Base-by-base conservation (phyloP, 768 basidiomycete genomes). In the Daedaleopsis sinensis region DNA sequence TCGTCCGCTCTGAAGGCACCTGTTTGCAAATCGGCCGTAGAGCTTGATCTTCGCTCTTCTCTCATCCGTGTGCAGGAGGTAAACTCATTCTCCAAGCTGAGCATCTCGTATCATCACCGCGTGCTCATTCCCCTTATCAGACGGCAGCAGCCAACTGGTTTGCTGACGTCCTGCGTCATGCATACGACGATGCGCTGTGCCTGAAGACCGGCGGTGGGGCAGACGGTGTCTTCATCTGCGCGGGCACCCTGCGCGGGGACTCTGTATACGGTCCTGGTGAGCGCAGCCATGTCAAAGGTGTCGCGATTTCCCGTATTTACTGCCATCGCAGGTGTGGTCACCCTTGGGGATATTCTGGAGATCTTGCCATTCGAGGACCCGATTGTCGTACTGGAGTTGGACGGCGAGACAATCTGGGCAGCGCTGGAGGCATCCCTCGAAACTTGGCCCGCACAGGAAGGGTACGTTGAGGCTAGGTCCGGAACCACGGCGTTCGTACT, bases 311-410 rank as follows among this genome's bases (percentile, higher is more conserved):
- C n/a, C 15, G 15, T 10, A 8, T 47, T 35, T 46, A 7, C 8
- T 13, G 5, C 49, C 8, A 53, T 8, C 42, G 19, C 38, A 90
- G 91, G 94, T 0, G 71, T 81, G 35, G 77, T 97, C 54, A 94
- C 88, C 5, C 78, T 97, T 1, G 93, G 94, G 0, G 89, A 97
- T 70, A 89, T 96, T 57, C 69, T 95, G 42, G 94, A 95, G 70
- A 94, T 96, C 19, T 74, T 96, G 32, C 94, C 94, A 0, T 96
- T 94, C 61, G 89, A 91, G 57, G 94, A 96, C 67, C 88, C 93
- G 2, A 77, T 89, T 16, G 82, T 97, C 6, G 92, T 94, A 3
- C 67, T 94, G 12, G 89, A 94, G 71, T 72, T 96, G 16, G 86
- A 92, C 64, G 94, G 94, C 1, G 80, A 82, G 65, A 79, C 86